These are phyloP conservation scores for Symbiotaphrina buchneri DNA, from an alignment of 495 filamentous ascomycete species.

Conservation along the genomic window DNA sequence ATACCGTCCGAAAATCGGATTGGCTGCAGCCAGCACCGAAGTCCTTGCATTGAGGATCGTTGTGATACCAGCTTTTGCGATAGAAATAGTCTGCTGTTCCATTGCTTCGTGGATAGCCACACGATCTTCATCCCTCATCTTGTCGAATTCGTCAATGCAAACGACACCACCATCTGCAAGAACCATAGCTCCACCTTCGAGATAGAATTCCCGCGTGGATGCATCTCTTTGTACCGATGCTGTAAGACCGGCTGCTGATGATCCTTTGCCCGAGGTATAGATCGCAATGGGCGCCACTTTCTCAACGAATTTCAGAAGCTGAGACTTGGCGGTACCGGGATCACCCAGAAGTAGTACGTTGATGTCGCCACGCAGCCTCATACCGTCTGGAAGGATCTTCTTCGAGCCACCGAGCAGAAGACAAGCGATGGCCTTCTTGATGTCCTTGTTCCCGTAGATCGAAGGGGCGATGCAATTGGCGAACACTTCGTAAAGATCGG, in stretches of 20 bases:
- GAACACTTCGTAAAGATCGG: constrained; percentile 80
- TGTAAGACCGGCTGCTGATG: constrained; percentile 92
- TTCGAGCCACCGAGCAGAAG: constrained; percentile 90
- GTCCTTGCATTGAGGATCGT: constrained; percentile 95
- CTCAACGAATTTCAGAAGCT: constrained; percentile 92
- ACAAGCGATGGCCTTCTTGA: constrained; percentile 97
- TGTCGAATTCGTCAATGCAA: constrained; percentile 99
- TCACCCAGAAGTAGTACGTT: constrained; percentile 96
- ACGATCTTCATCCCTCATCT: constrained; percentile 97
- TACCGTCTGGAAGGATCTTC: constrained; percentile 95
- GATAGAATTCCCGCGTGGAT: constrained; percentile 85
- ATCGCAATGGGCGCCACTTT: constrained; percentile 94
- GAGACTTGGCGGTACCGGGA: constrained; percentile 95
- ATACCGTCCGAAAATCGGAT: constrained; percentile 94
- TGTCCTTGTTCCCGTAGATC: constrained; percentile 89
- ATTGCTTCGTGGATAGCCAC: constrained; percentile 99
- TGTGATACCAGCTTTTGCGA: constrained; percentile 97
- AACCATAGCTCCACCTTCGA: constrained; percentile 98
- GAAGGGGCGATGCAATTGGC: constrained; percentile 88
- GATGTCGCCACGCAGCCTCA: constrained; percentile 96
- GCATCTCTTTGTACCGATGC: constrained; percentile 91
- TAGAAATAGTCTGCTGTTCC: constrained; percentile 99
- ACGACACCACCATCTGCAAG: constrained; percentile 94
- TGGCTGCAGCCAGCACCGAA: constrained; percentile 87
- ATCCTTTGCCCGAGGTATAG: constrained; percentile 98